Evolutionary conservation across 495 filamentous ascomycete genomes (phyloP).

Genomic region (Talaromyces liani): DNA sequence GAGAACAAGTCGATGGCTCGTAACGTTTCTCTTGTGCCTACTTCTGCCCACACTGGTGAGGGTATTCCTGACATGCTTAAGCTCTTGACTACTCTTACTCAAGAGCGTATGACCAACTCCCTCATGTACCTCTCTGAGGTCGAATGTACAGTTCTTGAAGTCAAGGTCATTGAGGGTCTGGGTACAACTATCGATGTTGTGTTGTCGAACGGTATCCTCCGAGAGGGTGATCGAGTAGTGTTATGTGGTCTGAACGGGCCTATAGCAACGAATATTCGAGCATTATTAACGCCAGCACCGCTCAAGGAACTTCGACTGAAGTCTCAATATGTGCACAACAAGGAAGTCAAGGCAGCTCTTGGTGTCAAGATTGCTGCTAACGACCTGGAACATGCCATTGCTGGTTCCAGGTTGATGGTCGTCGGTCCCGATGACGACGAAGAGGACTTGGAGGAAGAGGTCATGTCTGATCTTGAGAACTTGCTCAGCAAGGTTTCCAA

Average conservation of each 20-base stretch:
- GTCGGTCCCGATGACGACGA: slow-evolving; percentile 94
- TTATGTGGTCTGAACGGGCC: slow-evolving; percentile 92
- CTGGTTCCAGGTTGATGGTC: slow-evolving; percentile 88
- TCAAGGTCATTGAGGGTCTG: slow-evolving; percentile 97
- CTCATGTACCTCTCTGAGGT: slow-evolving; percentile 98
- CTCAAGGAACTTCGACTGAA: slow-evolving; percentile 93
- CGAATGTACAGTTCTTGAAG: slow-evolving; percentile 95
- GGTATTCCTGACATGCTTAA: slow-evolving; percentile 99
- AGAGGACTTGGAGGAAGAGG: slow-evolving; percentile 91
- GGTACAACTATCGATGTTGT: slow-evolving; percentile 99
- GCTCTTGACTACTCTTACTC: slow-evolving; percentile 81
- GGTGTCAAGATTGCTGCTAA: slow-evolving; percentile 99
- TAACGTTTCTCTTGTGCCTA: slow-evolving; percentile 91
- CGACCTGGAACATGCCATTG: slow-evolving; percentile 92
- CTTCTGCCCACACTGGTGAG: slow-evolving; percentile 95
- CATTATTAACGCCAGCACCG: slow-evolving; percentile 89
- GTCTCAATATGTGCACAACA: slow-evolving; percentile 95
- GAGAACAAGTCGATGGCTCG: slow-evolving; percentile 96
- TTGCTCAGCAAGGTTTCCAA: slow-evolving; percentile 84
- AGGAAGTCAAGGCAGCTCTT: slow-evolving; percentile 95
- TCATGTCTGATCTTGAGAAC: slow-evolving; percentile 90
- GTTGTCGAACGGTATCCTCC: slow-evolving; percentile 88
- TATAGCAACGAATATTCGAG: slow-evolving; percentile 91
- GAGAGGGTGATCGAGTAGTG: slow-evolving; percentile 90
- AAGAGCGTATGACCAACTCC: slow-evolving; percentile 95